Percentiles rank a stretch among this genome's conserved stretches.
These are phyloP conservation scores for Apiospora rasikravindrae DNA, from an alignment of 2,329 filamentous ascomycete species.

Conservation along the genomic window DNA sequence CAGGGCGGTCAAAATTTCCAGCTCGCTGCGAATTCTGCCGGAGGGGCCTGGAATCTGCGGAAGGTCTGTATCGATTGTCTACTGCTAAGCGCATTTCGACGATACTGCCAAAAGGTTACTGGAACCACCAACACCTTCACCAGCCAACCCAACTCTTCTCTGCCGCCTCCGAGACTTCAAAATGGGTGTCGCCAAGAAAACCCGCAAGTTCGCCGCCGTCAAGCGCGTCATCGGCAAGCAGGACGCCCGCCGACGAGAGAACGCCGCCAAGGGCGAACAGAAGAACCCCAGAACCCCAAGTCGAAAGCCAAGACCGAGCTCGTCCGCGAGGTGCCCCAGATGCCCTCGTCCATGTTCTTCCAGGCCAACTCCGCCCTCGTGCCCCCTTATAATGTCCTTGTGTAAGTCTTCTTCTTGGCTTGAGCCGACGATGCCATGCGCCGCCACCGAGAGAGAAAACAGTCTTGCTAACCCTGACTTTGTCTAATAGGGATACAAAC, in stretches of 20 bases:
- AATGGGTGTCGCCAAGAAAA: constrained; percentile 91
- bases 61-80: background rate
- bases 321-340: constrained; percentile 80
- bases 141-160: background rate
- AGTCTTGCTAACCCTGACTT: constrained; percentile 1
- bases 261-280: constrained; percentile 70
- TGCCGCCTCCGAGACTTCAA: constrained; percentile 21
- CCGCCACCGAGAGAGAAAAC: background rate
- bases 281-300: constrained; percentile 46
- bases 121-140: background rate
- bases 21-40: constrained; percentile 15
- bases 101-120: background rate
- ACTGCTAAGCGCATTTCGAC: background rate
- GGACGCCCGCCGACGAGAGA: constrained; percentile 83
- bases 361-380: constrained; percentile 69
- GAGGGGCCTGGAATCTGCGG: background rate
- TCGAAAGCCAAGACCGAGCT: constrained; percentile 68
- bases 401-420: constrained; percentile 48
- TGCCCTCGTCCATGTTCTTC: constrained; percentile 85
- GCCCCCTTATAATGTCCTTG: constrained; percentile 79
- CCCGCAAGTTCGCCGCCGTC: constrained; percentile 84
- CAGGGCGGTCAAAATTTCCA: constrained; percentile 17
- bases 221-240: constrained; percentile 84
- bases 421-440: background rate
- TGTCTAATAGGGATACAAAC: constrained; percentile 11